Base-by-base conservation (phyloP, 768 basidiomycete genomes). In the Trametes coccinea region DNA sequence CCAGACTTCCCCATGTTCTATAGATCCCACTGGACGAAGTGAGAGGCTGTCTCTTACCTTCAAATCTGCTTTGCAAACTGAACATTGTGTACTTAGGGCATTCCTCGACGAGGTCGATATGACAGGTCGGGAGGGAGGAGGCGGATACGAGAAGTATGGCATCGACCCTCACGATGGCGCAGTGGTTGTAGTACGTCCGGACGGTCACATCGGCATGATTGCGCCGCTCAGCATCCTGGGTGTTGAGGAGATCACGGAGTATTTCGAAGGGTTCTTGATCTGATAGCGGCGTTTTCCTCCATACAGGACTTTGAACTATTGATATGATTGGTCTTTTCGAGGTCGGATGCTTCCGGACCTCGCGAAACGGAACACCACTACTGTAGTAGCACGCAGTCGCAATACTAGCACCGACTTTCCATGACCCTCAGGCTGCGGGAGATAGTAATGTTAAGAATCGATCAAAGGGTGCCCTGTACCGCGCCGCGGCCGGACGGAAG, bases 131-230 rank as follows among this genome's bases (percentile, higher is more conserved):
- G 69, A 76, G 34, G 84, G 84, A 34, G 85, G 86, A 3, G 75
- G 77, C 45, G 85, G 83, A 3, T 88, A 88, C 68, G 63, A 70
- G 0, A 77, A 79, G 29, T 87, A 83, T 63, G 87, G 87, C 0
- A 77, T 86, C 46, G 70, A 74, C 22, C 59, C 73, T 8, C 53
- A 63, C 1, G 52, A 16, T 0, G 84, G 85, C 16, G 82, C 79
- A 7, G 67, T 85, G 2, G 78, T 84, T 6, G 72, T 85, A 50
- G 79, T 87, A 6, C 77, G 86, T 27, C 86, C 86, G 8, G 86
- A 86, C 65, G 88, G 88, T 16, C 88, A 87, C 59, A 78, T 90
- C 34, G 84, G 83, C 3, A 77, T 74, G 65, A 73, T 89, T 30
- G 78, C 77, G 0, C 80, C 86, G 0, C 70, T 89, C 49, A 75